These are phyloP conservation scores for Candolleomyces eurysporus DNA, from an alignment of 768 basidiomycete species.

Conservation along the genomic window DNA sequence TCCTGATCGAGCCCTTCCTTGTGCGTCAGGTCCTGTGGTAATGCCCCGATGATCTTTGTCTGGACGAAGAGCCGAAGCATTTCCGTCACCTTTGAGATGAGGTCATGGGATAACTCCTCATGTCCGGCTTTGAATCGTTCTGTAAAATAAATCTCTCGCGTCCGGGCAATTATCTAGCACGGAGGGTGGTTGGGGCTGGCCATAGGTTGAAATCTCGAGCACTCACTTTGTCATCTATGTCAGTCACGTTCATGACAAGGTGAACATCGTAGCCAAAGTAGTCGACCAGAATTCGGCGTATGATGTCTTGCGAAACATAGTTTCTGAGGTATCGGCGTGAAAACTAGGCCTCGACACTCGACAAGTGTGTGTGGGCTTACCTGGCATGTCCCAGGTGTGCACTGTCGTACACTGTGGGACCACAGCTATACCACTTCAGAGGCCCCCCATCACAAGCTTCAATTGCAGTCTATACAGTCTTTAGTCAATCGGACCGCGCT, in stretches of 20 bases:
- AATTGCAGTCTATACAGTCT: slow-evolving; percentile 63
- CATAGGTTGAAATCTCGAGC: slow-evolving; percentile 17
- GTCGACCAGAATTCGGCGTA: slow-evolving; percentile 87
- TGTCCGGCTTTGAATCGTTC: slow-evolving; percentile 60
- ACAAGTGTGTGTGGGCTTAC: slow-evolving; percentile 37
- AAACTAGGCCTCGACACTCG: slow-evolving; percentile 5
- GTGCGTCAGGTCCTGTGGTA: slow-evolving; percentile 48
- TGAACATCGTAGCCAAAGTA: slow-evolving; percentile 98
- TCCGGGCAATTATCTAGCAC: slow-evolving; percentile 84
- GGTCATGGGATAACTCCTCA: slow-evolving; percentile 48
- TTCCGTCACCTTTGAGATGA: slow-evolving; percentile 54
- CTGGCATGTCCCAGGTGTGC: slow-evolving; percentile 99
- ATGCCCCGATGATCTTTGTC: slow-evolving; percentile 61
- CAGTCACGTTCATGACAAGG: slow-evolving; percentile 99
- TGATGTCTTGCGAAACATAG: slow-evolving; percentile 93
- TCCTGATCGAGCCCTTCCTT: slow-evolving; percentile 20
- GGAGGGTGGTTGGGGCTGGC: slow-evolving; percentile 1
- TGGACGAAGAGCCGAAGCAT: slow-evolving; percentile 69
- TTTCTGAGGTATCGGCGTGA: slow-evolving; percentile 52
- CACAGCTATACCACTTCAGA: slow-evolving; percentile 99
- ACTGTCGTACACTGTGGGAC: slow-evolving; percentile 97
- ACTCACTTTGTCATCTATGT: slow-evolving; percentile 96
- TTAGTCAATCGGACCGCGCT: slow-evolving; percentile 12
- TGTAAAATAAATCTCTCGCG: slow-evolving; percentile 75
- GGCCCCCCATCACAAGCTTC: slow-evolving; percentile 62